Base-by-base conservation (phyloP, 2,329 filamentous ascomycete species). In the Sporothrix curviconia region DNA sequence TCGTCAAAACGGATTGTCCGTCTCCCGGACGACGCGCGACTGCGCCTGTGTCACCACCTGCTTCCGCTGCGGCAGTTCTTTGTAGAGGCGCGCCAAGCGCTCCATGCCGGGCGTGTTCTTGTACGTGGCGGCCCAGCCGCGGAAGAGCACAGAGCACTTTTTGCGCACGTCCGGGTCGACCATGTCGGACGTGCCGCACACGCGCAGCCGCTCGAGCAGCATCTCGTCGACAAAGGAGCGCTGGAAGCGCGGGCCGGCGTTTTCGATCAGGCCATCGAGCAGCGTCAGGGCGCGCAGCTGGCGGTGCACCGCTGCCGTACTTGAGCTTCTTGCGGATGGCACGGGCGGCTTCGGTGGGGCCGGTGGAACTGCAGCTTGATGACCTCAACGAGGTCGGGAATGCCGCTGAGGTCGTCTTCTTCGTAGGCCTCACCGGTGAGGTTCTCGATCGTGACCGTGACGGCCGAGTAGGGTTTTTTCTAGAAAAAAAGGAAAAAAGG, bases 321-420 rank as follows among this genome's bases (percentile, higher is more conserved):
- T 99, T 99, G 80, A 99, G 83, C 77, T 97, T 97, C 82, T 99
- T 99, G 60, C 94, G 85, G 65, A 99, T 82, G 49, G 94, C 92
- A 68, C 94, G 84, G 55, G 92, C 90, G 59, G 92, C 92, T 76
- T 99, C 94, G 12, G 84, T 82, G 1, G 94, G 90, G 0, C 94
- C 94, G 7, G 89, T 88, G 25, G 82, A n/a, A 80, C 72, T 99
- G 94, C 59, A 99, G 84, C 63, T 89, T 87, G 69, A 99, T 89
- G 57, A 94, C 90, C 72, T 99, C 94, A 62, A 97, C 89, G 24
- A 99, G 83, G 66, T 97, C 92, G 40, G 92, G 89, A 63, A 99
- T 90, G 24, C 92, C 94, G 66, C 89, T 87, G 37, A 95, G 78
- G 70, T 97, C 92, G 69, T 97, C 90, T 68, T 95, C 90, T 60